These are phyloP conservation scores for Ophiostoma pallidulum DNA, from an alignment of 2,329 filamentous ascomycete species.

Conservation along the genomic window DNA sequence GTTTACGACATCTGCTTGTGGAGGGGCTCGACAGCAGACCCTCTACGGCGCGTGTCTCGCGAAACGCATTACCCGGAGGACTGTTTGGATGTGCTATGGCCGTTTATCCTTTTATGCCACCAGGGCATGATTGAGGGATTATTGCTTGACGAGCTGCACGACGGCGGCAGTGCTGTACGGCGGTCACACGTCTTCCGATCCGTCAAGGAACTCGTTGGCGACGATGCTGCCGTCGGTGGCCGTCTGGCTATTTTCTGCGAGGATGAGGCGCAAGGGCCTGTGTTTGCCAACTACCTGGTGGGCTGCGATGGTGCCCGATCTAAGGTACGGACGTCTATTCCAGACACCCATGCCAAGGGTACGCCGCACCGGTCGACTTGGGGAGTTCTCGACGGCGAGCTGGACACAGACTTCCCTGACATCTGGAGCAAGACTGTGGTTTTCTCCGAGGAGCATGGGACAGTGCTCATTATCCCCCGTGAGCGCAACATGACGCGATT, in stretches of 20 bases:
- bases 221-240: no score
- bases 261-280: background rate
- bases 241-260: background rate
- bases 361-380: constrained; percentile 36
- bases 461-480: constrained; percentile 61
- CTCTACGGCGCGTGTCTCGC: constrained; percentile 25
- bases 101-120: constrained; percentile 51
- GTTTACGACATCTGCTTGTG: constrained; percentile 70
- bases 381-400: constrained; percentile 62
- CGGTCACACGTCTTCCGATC: constrained; percentile 54
- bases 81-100: constrained; percentile 31
- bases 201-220: constrained; percentile 38
- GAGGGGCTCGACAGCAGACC: constrained; percentile 48
- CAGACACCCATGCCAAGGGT: constrained; percentile 13
- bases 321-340: constrained; percentile 55
- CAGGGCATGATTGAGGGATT: constrained; percentile 67
- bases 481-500: constrained; percentile 63
- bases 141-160: constrained; percentile 57
- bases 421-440: constrained; percentile 66
- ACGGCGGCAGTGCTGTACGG: constrained; percentile 53
- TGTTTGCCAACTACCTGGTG: constrained; percentile 49
- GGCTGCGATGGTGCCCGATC: constrained; percentile 68
- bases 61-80: constrained; percentile 54
- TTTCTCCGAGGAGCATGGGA: constrained; percentile 55
- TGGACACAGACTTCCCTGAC: constrained; percentile 64